Evolutionary conservation across 371 early-diverging fungal species (phyloP).

Genomic region (Mucor plumbeus): DNA sequence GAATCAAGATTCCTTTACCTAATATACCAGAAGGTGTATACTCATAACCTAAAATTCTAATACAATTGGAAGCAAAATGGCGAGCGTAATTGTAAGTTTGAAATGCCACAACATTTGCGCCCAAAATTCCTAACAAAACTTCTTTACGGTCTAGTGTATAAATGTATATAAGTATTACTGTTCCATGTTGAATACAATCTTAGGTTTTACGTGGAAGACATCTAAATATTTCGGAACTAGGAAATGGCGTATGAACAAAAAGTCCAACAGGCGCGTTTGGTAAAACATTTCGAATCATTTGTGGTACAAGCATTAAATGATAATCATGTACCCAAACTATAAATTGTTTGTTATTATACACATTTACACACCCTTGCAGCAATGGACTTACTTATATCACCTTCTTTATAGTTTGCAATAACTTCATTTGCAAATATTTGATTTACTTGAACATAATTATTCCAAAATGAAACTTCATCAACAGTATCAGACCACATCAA

Average conservation of each 20-base stretch:
- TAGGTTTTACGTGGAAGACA: constrained; percentile 64
- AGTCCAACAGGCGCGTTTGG: constrained; percentile 96
- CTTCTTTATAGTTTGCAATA: constrained; percentile 72
- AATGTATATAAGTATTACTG: not conserved
- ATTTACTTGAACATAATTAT: constrained; percentile 89
- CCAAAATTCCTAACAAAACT: constrained; percentile 91
- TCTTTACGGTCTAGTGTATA: constrained; percentile 75
- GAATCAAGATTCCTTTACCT: constrained; percentile 74
- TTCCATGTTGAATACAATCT: no score
- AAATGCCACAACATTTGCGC: constrained; percentile 90
- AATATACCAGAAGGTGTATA: constrained; percentile 86
- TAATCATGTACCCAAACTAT: constrained; percentile 99
- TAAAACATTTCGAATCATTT: constrained; percentile 65
- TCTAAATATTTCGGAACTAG: constrained; percentile 92
- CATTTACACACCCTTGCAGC: not conserved
- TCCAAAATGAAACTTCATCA: constrained; percentile 81
- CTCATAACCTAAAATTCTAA: constrained; percentile 87
- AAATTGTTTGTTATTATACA: constrained; percentile 76
- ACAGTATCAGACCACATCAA: constrained; percentile 83
- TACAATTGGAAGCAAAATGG: constrained; percentile 94
- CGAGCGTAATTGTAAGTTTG: constrained; percentile 97
- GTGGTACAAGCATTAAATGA: constrained; percentile 97
- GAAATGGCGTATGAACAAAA: constrained; percentile 99
- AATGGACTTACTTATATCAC: constrained; percentile 80
- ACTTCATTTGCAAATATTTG: constrained; percentile 83